These are phyloP conservation scores for Citrus cavaleriei DNA, from an alignment of 345 rosid genomes.

Conservation along the genomic window DNA sequence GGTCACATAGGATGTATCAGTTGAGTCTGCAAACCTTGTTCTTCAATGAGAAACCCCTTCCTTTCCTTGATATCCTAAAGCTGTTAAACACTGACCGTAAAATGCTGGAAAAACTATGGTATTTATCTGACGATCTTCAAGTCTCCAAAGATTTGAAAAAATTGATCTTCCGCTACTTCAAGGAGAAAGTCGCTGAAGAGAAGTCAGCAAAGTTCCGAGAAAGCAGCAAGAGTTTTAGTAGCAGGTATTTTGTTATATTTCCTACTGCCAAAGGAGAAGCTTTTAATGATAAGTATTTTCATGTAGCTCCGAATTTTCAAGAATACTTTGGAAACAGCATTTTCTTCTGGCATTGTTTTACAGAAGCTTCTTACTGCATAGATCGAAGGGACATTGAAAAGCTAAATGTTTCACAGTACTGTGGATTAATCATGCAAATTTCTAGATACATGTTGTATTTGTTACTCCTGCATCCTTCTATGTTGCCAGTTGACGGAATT, in stretches of 20 bases:
- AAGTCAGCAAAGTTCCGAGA: too few relatives aligned
- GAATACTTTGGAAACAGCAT: background rate
- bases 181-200: background rate
- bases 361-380: background rate
- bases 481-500: background rate
- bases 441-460: constrained; percentile 15
- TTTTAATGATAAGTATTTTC: background rate
- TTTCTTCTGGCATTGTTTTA: constrained; percentile 14
- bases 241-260: too few relatives aligned
- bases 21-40: background rate
- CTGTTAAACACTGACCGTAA: background rate
- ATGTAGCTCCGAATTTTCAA: background rate
- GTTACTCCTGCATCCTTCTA: constrained; percentile 1
- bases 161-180: background rate
- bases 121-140: too few relatives aligned
- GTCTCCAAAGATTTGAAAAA: background rate
- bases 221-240: too few relatives aligned
- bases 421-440: background rate
- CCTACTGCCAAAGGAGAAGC: too few relatives aligned
- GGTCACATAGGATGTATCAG: background rate
- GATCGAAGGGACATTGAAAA: background rate
- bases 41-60: background rate
- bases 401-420: background rate
- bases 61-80: background rate
- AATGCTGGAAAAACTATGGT: background rate